These are phyloP conservation scores for Psilocybe sp. DNA, from an alignment of 768 basidiomycete species.

Conservation along the genomic window DNA sequence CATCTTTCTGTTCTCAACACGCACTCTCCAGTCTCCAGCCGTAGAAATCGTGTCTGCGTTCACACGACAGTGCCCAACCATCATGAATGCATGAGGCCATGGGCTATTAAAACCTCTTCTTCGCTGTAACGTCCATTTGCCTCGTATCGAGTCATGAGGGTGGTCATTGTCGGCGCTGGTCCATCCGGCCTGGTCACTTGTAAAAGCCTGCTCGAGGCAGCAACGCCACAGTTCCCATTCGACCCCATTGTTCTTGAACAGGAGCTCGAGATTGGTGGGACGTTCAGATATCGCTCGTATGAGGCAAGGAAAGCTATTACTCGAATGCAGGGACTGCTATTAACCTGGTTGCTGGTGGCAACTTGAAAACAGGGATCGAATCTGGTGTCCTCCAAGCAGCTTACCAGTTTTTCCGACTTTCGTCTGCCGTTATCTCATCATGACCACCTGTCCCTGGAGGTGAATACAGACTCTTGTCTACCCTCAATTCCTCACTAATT, in stretches of 20 bases:
- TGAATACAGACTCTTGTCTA: slow-evolving; percentile 6
- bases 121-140: not conserved
- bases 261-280: slow-evolving; percentile 49
- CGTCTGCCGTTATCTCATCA: slow-evolving; percentile 42
- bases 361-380: slow-evolving; percentile 35
- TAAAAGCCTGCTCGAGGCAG: slow-evolving; percentile 44
- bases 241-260: slow-evolving; percentile 49
- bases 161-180: slow-evolving; percentile 42
- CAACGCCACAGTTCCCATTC: slow-evolving; percentile 36
- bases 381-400: slow-evolving; percentile 56
- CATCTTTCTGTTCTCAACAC: too few species aligned
- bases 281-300: slow-evolving; percentile 48
- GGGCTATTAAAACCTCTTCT: not conserved
- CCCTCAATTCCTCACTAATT: not conserved
- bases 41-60: not conserved
- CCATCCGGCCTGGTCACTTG: slow-evolving; percentile 47
- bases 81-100: too few species aligned
- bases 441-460: slow-evolving; percentile 47
- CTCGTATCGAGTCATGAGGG: slow-evolving; percentile 21
- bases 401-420: slow-evolving; percentile 61
- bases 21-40: too few species aligned
- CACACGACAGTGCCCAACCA: too few species aligned
- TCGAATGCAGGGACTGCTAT: not conserved
- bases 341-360: too few species aligned
- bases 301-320: slow-evolving; percentile 24